Base-by-base conservation (phyloP, 2,329 filamentous ascomycete genomes). In the Trichoderma semiorbis region DNA sequence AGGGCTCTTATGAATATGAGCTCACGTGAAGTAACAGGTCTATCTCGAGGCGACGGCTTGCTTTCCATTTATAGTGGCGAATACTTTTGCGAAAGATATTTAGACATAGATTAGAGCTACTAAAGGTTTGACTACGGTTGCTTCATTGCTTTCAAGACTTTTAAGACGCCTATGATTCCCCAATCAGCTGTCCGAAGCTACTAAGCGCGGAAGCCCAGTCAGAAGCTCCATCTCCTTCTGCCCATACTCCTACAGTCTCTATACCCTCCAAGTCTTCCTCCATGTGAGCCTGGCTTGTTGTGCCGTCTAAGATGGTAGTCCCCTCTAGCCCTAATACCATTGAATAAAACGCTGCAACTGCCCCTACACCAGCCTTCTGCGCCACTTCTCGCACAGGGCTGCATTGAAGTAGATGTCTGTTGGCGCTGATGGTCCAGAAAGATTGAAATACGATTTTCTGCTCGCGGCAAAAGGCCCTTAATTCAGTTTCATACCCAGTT, bases 61-160 rank as follows among this genome's bases (percentile, higher is more conserved):
- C 74, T 91, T 91, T 75, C 89, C 89, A 0, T 85, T 91, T 30
- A 91, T 91, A 72, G 89, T 91, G 28, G 89, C 89, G 47, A 89
- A 89, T 73, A 91, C 89, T 0, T 91, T 91, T 80, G 89, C 89
- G 16, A 90, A 89, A 72, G 86, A 86, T 58, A 76, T 78, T 47
- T 75, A 74, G 70, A 73, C 12, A 50, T 60, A 50, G 14, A 28
- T 74, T 65, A 57, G 62, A 12, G 57, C 26, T 10, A 53, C 47
- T 14, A 21, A 24, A 24, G 21, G 11, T 39, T 18, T 32, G 3
- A 18, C 21, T 8, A n/a, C 12, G 14, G 5, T n/a, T 34, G n/a
- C 7, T 30, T 3, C n/a, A 47, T 21, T 60, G n/a, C 39, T 11
- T n/a, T 18, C 5, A 28, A 58, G 28, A 14, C 5, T 14, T 21